These are phyloP conservation scores for Teunomyces stri DNA, from an alignment of 805 yeast species.

Conservation along the genomic window DNA sequence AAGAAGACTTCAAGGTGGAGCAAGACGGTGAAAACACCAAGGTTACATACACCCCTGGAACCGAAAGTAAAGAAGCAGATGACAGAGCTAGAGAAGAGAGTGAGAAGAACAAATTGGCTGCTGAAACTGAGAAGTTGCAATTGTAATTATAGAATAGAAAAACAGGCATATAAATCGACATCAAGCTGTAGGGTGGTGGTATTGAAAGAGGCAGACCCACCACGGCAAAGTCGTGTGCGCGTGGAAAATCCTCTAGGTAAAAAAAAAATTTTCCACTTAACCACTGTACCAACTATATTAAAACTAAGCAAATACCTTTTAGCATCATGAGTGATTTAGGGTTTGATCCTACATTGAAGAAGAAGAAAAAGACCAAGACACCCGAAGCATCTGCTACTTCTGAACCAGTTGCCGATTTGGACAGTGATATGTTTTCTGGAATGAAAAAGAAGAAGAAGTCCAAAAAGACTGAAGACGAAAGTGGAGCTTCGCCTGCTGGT, in stretches of 20 bases:
- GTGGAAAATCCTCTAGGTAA: conserved; percentile 1
- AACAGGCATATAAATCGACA: background rate
- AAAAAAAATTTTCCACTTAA: conserved; percentile 8
- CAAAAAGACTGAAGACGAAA: conserved; percentile 37
- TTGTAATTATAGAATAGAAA: conserved; percentile 11
- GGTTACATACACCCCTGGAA: conserved; percentile 42
- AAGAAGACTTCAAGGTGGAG: conserved; percentile 48
- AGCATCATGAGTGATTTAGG: conserved; percentile 51
- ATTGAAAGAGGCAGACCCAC: too few relatives aligned
- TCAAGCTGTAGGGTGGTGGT: too few relatives aligned
- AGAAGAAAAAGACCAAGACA: conserved; percentile 68
- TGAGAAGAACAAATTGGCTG: conserved; percentile 25
- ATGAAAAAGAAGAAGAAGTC: conserved; percentile 79
- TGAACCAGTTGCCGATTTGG: conserved; percentile 36
- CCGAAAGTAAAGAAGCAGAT: conserved; percentile 44
- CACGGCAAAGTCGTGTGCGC: conserved; percentile 12
- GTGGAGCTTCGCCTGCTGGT: conserved; percentile 18
- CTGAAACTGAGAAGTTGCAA: conserved; percentile 27
- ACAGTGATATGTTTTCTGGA: conserved; percentile 65
- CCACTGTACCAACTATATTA: background rate
- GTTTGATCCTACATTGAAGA: conserved; percentile 72
- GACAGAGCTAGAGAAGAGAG: conserved; percentile 39
- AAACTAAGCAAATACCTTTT: background rate
- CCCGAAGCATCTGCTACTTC: conserved; percentile 39
- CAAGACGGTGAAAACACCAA: conserved; percentile 41